Evolutionary conservation across 1,139 yeast species (phyloP).

Genomic region (Candida sp.): DNA sequence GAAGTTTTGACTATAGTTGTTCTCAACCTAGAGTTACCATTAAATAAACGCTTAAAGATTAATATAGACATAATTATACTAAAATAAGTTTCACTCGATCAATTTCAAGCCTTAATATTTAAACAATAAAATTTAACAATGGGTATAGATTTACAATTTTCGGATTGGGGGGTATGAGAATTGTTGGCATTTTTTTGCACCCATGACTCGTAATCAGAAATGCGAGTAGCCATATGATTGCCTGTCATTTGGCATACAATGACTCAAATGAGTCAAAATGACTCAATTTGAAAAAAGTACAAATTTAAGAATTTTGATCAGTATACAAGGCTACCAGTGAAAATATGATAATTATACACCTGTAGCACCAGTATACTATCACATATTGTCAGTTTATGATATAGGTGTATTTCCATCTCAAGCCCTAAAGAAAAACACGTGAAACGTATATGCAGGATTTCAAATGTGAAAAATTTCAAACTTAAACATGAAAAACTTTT

Average conservation of each 20-base stretch:
- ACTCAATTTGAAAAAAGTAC: background rate
- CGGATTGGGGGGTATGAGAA: background rate
- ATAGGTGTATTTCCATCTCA: background rate
- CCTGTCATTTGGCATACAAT: background rate
- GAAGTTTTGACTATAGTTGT: background rate
- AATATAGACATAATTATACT: background rate
- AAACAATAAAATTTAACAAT: background rate
- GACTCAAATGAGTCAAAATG: background rate
- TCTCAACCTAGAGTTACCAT: background rate
- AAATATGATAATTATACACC: too few species aligned
- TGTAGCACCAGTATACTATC: background rate
- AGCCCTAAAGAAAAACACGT: background rate
- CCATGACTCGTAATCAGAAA: background rate
- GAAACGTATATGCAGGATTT: background rate
- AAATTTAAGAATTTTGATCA: too few species aligned
- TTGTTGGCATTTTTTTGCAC: background rate
- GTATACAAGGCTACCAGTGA: background rate
- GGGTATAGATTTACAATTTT: background rate
- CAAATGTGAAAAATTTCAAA: background rate
- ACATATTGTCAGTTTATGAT: background rate
- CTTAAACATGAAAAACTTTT: background rate
- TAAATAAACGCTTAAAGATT: background rate
- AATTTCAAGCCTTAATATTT: too few species aligned
- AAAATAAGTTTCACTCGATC: background rate
- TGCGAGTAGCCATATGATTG: background rate